phyloP scores from a whole-genome alignment of 768 basidiomycete species.

The Myochromella boudieri region DNA sequence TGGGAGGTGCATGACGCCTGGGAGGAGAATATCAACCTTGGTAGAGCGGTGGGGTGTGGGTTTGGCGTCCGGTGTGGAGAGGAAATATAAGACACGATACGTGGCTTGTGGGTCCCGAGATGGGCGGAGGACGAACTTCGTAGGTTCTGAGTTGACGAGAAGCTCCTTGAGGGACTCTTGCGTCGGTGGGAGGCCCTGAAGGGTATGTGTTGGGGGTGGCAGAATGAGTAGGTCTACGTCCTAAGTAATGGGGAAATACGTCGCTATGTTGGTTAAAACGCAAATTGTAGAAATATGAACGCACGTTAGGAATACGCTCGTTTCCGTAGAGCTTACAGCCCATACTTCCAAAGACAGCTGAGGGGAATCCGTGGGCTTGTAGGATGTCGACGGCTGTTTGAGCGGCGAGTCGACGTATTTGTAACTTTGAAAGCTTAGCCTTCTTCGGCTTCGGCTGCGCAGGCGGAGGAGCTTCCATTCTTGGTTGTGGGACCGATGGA shows the following conservation, averaged over 20 bases:
- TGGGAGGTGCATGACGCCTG: conserved; percentile 20
- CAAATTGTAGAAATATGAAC: background rate
- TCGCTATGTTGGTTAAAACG: background rate
- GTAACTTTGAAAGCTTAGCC: conserved; percentile 1
- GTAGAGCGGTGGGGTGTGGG: conserved; percentile 4
- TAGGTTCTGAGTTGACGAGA: conserved; percentile 9
- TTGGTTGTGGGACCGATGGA: no score
- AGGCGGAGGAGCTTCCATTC: no score
- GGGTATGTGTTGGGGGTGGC: conserved; percentile 3
- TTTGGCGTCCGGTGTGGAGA: conserved; percentile 11
- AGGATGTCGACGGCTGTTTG: conserved; percentile 10
- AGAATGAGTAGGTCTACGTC: conserved; percentile 18
- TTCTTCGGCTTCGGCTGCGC: no score
- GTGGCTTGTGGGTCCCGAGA: conserved; percentile 14
- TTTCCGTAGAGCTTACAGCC: conserved; percentile 18
- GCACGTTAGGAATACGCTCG: conserved; percentile 14
- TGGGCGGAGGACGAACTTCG: conserved; percentile 6
- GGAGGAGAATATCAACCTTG: conserved; percentile 18
- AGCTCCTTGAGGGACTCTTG: conserved; percentile 16
- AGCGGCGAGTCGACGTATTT: conserved; percentile 18
- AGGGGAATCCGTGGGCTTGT: conserved; percentile 6
- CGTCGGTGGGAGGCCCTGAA: conserved; percentile 2
- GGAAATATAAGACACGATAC: conserved; percentile 16
- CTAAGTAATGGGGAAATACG: background rate
- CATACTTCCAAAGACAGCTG: conserved; percentile 19